phyloP scores from a whole-genome alignment of 164 flowering plant species.

The Vitis rotundifolia region DNA sequence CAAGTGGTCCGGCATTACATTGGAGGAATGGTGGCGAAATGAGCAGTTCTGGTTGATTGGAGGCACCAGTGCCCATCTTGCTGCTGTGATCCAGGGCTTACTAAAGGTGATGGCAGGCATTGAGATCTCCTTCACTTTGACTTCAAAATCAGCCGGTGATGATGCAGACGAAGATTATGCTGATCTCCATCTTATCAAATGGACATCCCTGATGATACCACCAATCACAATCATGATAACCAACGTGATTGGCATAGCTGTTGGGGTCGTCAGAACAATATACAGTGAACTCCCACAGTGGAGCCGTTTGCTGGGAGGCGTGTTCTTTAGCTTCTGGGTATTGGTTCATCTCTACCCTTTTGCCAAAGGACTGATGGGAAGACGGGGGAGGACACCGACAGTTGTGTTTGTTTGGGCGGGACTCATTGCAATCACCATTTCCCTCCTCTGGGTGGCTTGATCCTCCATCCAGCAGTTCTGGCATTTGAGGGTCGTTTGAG shows the following conservation, averaged over 20 bases:
- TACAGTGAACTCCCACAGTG: conserved; percentile 69
- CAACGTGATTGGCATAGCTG: conserved; percentile 74
- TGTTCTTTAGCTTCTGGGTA: conserved; percentile 92
- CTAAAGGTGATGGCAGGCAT: conserved; percentile 84
- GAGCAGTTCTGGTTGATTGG: conserved; percentile 94
- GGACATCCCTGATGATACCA: conserved; percentile 83
- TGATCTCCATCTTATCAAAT: conserved; percentile 71
- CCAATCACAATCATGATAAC: conserved; percentile 71
- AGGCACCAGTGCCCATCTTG: conserved; percentile 89
- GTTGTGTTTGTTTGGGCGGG: conserved; percentile 89
- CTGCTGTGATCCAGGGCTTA: conserved; percentile 85
- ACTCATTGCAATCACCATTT: conserved; percentile 76
- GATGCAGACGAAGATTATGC: conserved; percentile 73
- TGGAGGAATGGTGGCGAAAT: conserved; percentile 93
- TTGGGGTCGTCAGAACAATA: conserved; percentile 62
- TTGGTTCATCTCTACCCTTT: conserved; percentile 86
- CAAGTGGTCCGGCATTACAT: conserved; percentile 76
- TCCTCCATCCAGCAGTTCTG: conserved; percentile 46
- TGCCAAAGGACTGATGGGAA: conserved; percentile 88
- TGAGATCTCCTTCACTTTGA: conserved; percentile 81
- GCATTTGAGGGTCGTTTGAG: conserved; percentile 66
- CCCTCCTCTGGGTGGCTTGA: conserved; percentile 87
- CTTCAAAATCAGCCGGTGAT: conserved; percentile 74
- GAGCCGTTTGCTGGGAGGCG: conserved; percentile 79
- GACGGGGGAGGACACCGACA: conserved; percentile 82